Percentiles rank a stretch among this genome's conserved stretches.
Evolutionary conservation across 768 basidiomycete species (phyloP).

Genomic region (Pisolithus marmoratus): DNA sequence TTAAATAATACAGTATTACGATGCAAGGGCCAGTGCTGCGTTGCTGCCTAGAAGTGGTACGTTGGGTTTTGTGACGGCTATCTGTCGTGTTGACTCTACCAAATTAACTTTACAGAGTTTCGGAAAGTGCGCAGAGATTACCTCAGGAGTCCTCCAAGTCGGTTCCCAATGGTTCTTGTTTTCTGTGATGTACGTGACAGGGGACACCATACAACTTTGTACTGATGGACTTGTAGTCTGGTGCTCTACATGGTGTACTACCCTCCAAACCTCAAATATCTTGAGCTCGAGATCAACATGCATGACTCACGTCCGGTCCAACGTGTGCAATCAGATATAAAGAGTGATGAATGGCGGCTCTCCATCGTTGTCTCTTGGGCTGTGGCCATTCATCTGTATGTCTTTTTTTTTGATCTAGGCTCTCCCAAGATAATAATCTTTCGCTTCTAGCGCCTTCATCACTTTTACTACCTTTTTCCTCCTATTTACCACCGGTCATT

Average conservation of each 20-base stretch:
- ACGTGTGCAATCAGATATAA: constrained; percentile 42
- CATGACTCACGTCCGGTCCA: constrained; percentile 38
- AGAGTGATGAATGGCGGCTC: constrained; percentile 69
- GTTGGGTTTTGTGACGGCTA: constrained; percentile 21
- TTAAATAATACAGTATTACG: constrained; percentile 51
- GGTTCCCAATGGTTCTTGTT: constrained; percentile 82
- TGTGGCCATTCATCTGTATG: constrained; percentile 69
- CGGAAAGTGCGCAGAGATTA: constrained; percentile 70
- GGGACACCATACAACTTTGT: neutral
- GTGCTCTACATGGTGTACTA: constrained; percentile 92
- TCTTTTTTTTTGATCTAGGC: constrained; percentile 9
- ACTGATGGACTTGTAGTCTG: constrained; percentile 46
- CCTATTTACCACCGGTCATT: constrained; percentile 38
- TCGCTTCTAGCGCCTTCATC: constrained; percentile 42
- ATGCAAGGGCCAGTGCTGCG: constrained; percentile 78
- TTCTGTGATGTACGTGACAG: constrained; percentile 66
- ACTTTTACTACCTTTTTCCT: constrained; percentile 59
- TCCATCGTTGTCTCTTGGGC: constrained; percentile 73
- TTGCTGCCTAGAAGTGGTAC: constrained; percentile 75
- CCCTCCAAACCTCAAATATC: constrained; percentile 76
- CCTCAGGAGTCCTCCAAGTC: constrained; percentile 81
- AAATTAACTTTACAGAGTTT: constrained; percentile 39
- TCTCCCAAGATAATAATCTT: neutral
- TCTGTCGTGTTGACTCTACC: neutral
- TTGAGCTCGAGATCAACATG: constrained; percentile 35